Percentiles rank a stretch among this genome's conserved stretches.
Evolutionary conservation across 2,329 filamentous ascomycete genomes (phyloP).

Genomic region (Raffaelea albimanens): DNA sequence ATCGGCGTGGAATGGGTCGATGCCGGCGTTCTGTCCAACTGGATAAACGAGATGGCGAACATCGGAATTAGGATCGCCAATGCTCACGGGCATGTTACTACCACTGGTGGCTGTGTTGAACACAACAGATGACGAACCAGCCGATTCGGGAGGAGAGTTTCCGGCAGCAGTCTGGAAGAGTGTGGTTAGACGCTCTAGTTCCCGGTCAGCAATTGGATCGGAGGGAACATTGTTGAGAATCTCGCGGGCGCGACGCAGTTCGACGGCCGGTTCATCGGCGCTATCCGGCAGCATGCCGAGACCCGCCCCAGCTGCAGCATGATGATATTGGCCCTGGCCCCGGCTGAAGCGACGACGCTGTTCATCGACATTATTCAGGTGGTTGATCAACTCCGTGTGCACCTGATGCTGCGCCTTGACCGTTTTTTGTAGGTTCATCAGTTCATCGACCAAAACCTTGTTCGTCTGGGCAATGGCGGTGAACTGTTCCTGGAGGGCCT

Average conservation of each 20-base stretch:
- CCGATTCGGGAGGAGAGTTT: constrained; percentile 41
- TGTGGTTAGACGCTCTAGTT: constrained; percentile 45
- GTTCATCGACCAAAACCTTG: constrained; percentile 51
- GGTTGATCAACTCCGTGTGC: constrained; percentile 47
- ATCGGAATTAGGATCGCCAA: constrained; percentile 46
- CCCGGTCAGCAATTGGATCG: constrained; percentile 43
- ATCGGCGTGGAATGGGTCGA: constrained; percentile 89
- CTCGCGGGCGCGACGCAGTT: constrained; percentile 47
- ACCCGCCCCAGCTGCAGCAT: constrained; percentile 11
- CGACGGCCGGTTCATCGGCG: constrained; percentile 35
- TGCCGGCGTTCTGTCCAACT: constrained; percentile 81
- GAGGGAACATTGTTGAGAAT: constrained; percentile 42
- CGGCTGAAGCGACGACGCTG: constrained; percentile 30
- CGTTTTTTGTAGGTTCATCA: constrained; percentile 51
- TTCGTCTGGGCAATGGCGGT: constrained; percentile 63
- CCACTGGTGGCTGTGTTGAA: constrained; percentile 37
- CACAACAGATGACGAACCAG: constrained; percentile 39
- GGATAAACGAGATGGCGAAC: constrained; percentile 72
- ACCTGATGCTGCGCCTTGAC: constrained; percentile 49
- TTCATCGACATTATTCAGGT: constrained; percentile 40
- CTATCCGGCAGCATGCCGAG: constrained; percentile 34
- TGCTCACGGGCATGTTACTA: constrained; percentile 26
- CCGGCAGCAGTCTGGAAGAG: constrained; percentile 35
- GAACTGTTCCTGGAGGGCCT: constrained; percentile 76
- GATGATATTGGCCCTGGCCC: constrained; percentile 28